Conservation (phyloP, 1,139 yeast genomes). For the Starmera stellimalicola region DNA sequence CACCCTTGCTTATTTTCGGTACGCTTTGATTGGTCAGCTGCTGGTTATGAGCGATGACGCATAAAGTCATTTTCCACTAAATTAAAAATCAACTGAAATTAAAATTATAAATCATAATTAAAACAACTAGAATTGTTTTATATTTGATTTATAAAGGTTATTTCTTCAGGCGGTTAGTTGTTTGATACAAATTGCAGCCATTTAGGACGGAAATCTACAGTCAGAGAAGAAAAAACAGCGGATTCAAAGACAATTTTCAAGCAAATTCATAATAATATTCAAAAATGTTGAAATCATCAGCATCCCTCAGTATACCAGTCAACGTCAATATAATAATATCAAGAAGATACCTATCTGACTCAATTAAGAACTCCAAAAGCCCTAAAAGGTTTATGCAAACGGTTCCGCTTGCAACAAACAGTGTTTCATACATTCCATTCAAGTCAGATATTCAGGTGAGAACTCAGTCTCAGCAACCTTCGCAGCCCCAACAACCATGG, state of each 20-base stretch:
- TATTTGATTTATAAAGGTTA: no score
- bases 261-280: no score
- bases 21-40: neutral
- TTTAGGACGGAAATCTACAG: no score
- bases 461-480: neutral
- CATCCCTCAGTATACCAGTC: neutral
- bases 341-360: neutral
- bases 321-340: neutral
- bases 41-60: neutral
- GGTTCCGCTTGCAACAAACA: conserved; percentile 1
- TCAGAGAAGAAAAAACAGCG: no score
- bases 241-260: no score
- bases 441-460: neutral
- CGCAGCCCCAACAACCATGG: conserved; percentile 8
- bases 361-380: neutral
- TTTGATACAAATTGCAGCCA: no score
- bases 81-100: no score
- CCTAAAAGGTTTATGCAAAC: conserved; percentile 2
- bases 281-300: no score
- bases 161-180: no score
- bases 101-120: no score
- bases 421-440: conserved; percentile 1
- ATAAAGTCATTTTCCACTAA: neutral
- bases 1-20: neutral
- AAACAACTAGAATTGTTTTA: no score